Base-by-base conservation (phyloP, 2,329 filamentous ascomycete species). In the Berkeleyomyces rouxiae region DNA sequence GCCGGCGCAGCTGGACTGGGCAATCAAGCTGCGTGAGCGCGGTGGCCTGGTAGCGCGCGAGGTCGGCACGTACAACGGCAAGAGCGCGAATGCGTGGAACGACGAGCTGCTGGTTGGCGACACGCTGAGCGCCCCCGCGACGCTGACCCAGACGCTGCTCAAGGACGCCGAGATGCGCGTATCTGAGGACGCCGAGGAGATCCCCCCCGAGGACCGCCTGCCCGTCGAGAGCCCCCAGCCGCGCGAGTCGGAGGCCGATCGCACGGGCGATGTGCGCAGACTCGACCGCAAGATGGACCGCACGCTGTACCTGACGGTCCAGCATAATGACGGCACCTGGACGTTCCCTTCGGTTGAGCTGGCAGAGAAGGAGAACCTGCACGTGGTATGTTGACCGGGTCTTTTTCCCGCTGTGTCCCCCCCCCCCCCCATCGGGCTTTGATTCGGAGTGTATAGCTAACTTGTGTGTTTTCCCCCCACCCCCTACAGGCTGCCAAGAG, bases 301-400 rank as follows among this genome's bases (percentile, higher is more conserved):
- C 72, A 96, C 90, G 51, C 75, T 99, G 66, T 99, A 99, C 73
- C 75, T 99, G 65, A 78, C 96, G 44, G 90, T 97, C 46, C 85
- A 87, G 78, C 78, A 79, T 65, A 79, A 82, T 69, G 79, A 85
- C 59, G 86, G 83, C 40, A 77, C 59, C 65, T 99, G 93, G 93
- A 82, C 78, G 66, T 96, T 99, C 70, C 93, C 93, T 0, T 81
- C 82, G 61, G 88, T 85, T 65, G 77, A 80, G 44, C 74, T 99
- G 61, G 74, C 79, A 65, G 80, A 80, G 43, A 81, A 83, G 62
- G 90, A 96, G 79, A 86, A 83, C 70, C 75, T 99, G 67, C 87
- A 92, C 72, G 79, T 88, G 79, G 93, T 96, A 77, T 72, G 86
- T 77, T 61, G 39, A 10, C 9, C 33, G 6, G n/a, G 31, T 31